Conservation (phyloP, 2,329 filamentous ascomycete species). For the Fusarium sterilihyphosum region DNA sequence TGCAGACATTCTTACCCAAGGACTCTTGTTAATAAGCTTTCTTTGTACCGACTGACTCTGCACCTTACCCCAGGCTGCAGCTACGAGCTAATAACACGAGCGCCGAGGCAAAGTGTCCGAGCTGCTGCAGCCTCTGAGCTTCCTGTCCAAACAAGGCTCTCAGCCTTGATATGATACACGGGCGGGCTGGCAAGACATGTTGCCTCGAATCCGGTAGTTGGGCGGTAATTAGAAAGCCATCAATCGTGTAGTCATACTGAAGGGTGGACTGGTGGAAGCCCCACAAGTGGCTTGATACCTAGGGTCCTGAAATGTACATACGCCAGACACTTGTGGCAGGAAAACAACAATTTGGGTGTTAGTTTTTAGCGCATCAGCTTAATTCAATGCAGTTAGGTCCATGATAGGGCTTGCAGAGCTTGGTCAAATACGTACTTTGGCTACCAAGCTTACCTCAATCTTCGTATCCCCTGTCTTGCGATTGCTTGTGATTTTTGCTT, state of each 20-base stretch:
- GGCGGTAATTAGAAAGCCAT: constrained; percentile 31
- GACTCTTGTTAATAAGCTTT: constrained; percentile 14
- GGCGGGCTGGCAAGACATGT: constrained; percentile 23
- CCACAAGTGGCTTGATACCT: not conserved
- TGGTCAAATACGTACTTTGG: constrained; percentile 8
- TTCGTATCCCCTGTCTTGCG: constrained; percentile 31
- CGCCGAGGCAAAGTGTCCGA: constrained; percentile 22
- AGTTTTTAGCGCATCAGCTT: constrained; percentile 11
- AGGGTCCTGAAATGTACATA: constrained; percentile 16
- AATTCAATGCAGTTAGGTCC: constrained; percentile 17
- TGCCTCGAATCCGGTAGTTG: constrained; percentile 30
- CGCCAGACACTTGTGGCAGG: constrained; percentile 20
- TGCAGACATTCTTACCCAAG: not conserved
- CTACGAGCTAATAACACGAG: constrained; percentile 13
- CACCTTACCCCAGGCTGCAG: constrained; percentile 19
- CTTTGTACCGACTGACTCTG: constrained; percentile 1
- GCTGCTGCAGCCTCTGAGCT: constrained; percentile 2
- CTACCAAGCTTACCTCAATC: constrained; percentile 16
- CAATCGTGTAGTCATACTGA: constrained; percentile 26
- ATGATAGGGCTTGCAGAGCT: constrained; percentile 16
- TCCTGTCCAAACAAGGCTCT: constrained; percentile 10
- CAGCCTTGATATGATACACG: constrained; percentile 11
- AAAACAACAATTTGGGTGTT: constrained; percentile 10
- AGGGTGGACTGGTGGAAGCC: constrained; percentile 24
- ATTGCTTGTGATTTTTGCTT: constrained; percentile 19